phyloP scores from a whole-genome alignment of 352 stramenopile genomes.

The Globisporangium splendens region DNA sequence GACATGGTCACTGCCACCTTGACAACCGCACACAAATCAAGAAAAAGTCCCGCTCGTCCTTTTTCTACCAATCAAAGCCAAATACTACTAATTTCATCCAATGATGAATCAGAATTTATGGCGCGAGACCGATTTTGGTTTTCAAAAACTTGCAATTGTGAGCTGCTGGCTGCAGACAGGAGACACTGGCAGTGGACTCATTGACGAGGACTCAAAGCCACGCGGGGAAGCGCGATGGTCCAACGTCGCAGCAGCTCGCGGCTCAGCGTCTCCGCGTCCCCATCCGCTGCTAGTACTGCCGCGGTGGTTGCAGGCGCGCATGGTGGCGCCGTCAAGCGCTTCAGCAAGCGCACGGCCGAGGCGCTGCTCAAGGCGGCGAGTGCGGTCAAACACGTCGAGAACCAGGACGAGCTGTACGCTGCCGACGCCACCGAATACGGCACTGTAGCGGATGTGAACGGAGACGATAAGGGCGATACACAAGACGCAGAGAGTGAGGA shows the following conservation, averaged over 20 bases:
- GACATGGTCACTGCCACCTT: not conserved
- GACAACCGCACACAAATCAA: too few relatives aligned
- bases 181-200: not conserved
- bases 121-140: not conserved
- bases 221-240: constrained; percentile 6
- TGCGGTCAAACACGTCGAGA: not conserved
- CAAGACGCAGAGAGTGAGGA: not conserved
- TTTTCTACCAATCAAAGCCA: constrained; percentile 1
- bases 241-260: constrained; percentile 7
- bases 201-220: not conserved
- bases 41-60: not conserved
- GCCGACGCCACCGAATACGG: not conserved
- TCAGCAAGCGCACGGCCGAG: constrained; percentile 11
- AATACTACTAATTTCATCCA: not conserved
- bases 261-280: constrained; percentile 6
- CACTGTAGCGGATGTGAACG: not conserved
- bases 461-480: not conserved
- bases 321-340: constrained; percentile 1
- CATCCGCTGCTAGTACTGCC: not conserved
- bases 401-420: not conserved
- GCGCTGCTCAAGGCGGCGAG: not conserved
- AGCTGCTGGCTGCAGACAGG: not conserved
- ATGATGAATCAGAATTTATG: not conserved
- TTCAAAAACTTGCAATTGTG: constrained; percentile 7
- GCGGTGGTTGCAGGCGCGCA: not conserved